A percentile compares a stretch with the other conserved stretches of the same genome.
phyloP scores from a whole-genome alignment of 352 stramenopile species.

The Phytophthora ohioensis region DNA sequence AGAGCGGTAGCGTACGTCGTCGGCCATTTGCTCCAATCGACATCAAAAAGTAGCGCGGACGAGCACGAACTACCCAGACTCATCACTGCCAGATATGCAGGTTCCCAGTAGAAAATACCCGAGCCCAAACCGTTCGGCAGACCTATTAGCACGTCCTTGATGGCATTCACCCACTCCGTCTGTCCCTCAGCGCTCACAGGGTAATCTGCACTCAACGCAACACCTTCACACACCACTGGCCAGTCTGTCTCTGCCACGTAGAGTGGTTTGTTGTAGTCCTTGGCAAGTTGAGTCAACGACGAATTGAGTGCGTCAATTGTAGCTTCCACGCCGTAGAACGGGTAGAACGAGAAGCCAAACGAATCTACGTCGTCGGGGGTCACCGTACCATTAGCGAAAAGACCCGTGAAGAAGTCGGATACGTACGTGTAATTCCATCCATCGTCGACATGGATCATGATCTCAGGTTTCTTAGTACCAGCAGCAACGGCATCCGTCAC shows the following conservation, averaged over 20 bases:
- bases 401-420: slow-evolving; percentile 38
- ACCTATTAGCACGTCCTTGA: slow-evolving; percentile 34
- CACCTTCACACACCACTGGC: slow-evolving; percentile 29
- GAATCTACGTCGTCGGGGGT: slow-evolving; percentile 38
- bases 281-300: slow-evolving; percentile 38
- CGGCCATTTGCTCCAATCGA: slow-evolving; percentile 38
- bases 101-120: slow-evolving; percentile 50
- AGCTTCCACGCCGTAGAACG: slow-evolving; percentile 42
- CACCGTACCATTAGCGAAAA: slow-evolving; percentile 45
- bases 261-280: slow-evolving; percentile 39
- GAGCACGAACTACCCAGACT: slow-evolving; percentile 41
- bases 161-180: slow-evolving; percentile 37
- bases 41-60: slow-evolving; percentile 44
- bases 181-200: slow-evolving; percentile 38
- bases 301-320: slow-evolving; percentile 40
- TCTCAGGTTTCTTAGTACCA: slow-evolving; percentile 39
- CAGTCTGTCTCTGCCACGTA: slow-evolving; percentile 48
- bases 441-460: slow-evolving; percentile 53
- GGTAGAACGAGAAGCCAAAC: slow-evolving; percentile 51
- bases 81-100: slow-evolving; percentile 29
- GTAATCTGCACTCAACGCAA: slow-evolving; percentile 41
- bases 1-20: slow-evolving; percentile 39
- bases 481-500: slow-evolving; percentile 37
- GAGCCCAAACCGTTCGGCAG: slow-evolving; percentile 34
- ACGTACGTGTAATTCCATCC: slow-evolving; percentile 47